phyloP scores from a whole-genome alignment of 768 basidiomycete species.

The Omphalotus guepiniiformis region DNA sequence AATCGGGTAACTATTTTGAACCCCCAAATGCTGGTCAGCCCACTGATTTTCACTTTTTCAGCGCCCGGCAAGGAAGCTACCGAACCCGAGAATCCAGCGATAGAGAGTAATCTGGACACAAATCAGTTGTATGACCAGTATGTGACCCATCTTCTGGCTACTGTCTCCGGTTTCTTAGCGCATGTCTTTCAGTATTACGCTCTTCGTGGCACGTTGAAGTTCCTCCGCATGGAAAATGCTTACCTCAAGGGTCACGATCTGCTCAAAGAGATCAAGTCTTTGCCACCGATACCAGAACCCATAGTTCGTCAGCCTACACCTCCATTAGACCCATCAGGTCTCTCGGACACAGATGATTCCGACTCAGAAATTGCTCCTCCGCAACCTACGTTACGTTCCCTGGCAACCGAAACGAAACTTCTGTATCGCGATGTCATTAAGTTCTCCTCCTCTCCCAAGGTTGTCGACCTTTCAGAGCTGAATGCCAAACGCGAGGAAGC shows the following conservation, averaged over 20 bases:
- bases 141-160: conserved; percentile 10
- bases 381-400: conserved; percentile 48
- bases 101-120: conserved; percentile 82
- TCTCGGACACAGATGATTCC: conserved; percentile 63
- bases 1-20: no score
- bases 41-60: no score
- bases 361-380: conserved; percentile 47
- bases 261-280: conserved; percentile 70
- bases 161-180: conserved; percentile 8
- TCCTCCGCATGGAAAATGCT: conserved; percentile 90
- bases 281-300: conserved; percentile 60
- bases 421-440: conserved; percentile 87
- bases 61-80: no score
- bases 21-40: no score
- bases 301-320: conserved; percentile 54
- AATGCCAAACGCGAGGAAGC: conserved; percentile 48
- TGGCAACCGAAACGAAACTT: conserved; percentile 79
- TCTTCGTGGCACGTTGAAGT: conserved; percentile 86
- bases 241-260: conserved; percentile 93
- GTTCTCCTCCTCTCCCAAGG: conserved; percentile 75
- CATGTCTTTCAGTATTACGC: conserved; percentile 67
- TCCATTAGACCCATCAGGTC: conserved; percentile 57
- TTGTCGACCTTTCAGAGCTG: conserved; percentile 77
- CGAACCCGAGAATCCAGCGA: conserved; percentile 59
- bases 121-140: conserved; percentile 87